phyloP scores from a whole-genome alignment of 2,329 filamentous ascomycete genomes.

The Mycogone perniciosa region DNA sequence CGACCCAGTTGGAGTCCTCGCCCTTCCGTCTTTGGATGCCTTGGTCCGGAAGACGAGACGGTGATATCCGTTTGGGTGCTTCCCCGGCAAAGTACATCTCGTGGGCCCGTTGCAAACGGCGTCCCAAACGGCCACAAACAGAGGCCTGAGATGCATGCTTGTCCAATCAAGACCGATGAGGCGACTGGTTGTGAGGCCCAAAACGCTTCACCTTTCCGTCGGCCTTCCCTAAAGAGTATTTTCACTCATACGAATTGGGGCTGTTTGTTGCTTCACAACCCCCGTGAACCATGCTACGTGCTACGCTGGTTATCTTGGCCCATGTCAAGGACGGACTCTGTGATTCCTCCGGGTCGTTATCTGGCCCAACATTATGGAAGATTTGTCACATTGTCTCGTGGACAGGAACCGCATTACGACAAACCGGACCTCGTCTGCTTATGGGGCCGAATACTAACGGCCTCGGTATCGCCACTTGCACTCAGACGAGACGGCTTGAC shows the following conservation, averaged over 20 bases:
- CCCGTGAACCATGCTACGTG: neutral
- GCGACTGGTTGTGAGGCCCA: constrained; percentile 8
- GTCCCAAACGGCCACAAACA: constrained; percentile 9
- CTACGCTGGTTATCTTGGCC: neutral
- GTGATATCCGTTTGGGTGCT: constrained; percentile 5
- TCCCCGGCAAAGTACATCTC: constrained; percentile 5
- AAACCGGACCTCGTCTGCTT: neutral
- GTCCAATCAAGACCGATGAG: constrained; percentile 2
- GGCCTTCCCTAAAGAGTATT: constrained; percentile 3
- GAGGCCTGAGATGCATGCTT: neutral
- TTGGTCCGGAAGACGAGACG: constrained; percentile 4
- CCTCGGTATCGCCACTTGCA: neutral
- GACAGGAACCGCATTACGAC: neutral
- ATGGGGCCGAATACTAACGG: neutral
- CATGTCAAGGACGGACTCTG: neutral
- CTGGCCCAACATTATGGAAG: neutral
- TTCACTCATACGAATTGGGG: neutral
- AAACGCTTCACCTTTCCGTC: constrained; percentile 2
- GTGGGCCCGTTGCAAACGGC: constrained; percentile 1
- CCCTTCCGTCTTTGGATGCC: neutral
- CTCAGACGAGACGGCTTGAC: neutral
- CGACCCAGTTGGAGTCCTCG: neutral
- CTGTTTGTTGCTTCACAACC: constrained; percentile 2
- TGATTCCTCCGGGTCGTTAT: neutral
- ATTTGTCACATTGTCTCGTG: neutral